Conservation (phyloP, 345 rosid species). For the Triadica sebifera region DNA sequence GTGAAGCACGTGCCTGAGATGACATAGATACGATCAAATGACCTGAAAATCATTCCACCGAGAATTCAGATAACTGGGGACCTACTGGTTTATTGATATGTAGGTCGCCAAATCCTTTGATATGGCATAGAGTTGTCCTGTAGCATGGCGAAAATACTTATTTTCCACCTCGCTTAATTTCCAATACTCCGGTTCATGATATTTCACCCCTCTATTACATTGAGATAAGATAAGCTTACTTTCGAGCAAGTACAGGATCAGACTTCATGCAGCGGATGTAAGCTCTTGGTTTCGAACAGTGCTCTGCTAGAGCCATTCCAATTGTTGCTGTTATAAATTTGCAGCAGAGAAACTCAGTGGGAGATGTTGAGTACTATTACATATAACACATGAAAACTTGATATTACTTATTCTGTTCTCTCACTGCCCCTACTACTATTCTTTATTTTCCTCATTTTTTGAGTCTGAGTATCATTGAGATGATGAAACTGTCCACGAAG, state of each 20-base stretch:
- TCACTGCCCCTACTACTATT: background rate
- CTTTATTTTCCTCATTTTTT: background rate
- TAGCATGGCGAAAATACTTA: slow-evolving; percentile 83
- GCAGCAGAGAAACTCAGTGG: slow-evolving; percentile 8
- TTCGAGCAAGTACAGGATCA: slow-evolving; percentile 77
- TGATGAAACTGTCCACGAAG: background rate
- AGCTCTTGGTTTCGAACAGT: slow-evolving; percentile 52
- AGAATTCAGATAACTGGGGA: background rate
- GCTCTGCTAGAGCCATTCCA: slow-evolving; percentile 46
- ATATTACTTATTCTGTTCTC: background rate
- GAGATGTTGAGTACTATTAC: background rate
- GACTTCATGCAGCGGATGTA: slow-evolving; percentile 97
- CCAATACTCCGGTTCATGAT: slow-evolving; percentile 90
- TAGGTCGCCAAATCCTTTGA: slow-evolving; percentile 79
- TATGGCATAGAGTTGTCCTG: slow-evolving; percentile 87
- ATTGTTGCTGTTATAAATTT: slow-evolving; percentile 50
- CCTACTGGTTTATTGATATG: slow-evolving; percentile 71
- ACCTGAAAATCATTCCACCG: background rate
- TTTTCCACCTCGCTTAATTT: slow-evolving; percentile 64
- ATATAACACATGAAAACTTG: background rate
- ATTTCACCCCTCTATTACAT: slow-evolving; percentile 64
- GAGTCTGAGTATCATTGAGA: too few species aligned
- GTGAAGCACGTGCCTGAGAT: slow-evolving; percentile 53
- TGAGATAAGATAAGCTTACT: slow-evolving; percentile 43
- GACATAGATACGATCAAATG: slow-evolving; percentile 7